Base-by-base conservation (phyloP, 495 filamentous ascomycete genomes). In the Aspergillus sclerotioniger region DNA sequence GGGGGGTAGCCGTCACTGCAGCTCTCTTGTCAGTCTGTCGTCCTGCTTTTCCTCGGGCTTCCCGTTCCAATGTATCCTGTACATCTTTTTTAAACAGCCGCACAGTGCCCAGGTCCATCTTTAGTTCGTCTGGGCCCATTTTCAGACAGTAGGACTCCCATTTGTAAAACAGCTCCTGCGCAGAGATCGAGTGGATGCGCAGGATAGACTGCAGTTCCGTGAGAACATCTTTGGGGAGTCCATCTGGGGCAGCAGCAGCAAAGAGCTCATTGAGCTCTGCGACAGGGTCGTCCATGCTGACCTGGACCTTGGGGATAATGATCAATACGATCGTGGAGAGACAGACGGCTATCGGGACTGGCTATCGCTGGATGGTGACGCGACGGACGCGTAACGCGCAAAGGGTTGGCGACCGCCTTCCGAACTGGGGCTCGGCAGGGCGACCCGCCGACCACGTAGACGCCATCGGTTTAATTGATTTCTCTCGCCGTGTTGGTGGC, bases 111-210 rank as follows among this genome's bases (percentile, higher is more conserved):
- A 92, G 68, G 58, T 85, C 82, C 54, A 92, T 67, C 51, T 82
- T 89, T 43, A 83, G 85, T 59, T 91, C 86, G 19, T 92, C 89
- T 37, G 79, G 64, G 6, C 84, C 85, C 89, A 97, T 94, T 75
- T 92, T 96, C 62, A 98, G 87, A 67, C 86, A 88, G 78, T 96
- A 98, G 0, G 90, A 90, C 65, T 98, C 93, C 94, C 94, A 98
- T 82, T 97, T 96, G 83, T 86, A 97, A 69, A 88, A 96, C 16
- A 97, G 79, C 63, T 98, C 93, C 67, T 96, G 83, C 25, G 83
- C 78, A 29, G 82, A 77, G 55, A 96, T 81, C 17, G 82, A 80
- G 71, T 96, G 90, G 16, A 97, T 75, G 51, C 87, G 86, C 70
- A 94, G 82, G 62, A 96, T 95, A 28, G 89, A 92, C 64, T 86